A percentile compares a stretch with the other conserved stretches of the same genome.
These are phyloP conservation scores for Aureobasidium namibiae DNA, from an alignment of 2,329 filamentous ascomycete species.

Conservation along the genomic window DNA sequence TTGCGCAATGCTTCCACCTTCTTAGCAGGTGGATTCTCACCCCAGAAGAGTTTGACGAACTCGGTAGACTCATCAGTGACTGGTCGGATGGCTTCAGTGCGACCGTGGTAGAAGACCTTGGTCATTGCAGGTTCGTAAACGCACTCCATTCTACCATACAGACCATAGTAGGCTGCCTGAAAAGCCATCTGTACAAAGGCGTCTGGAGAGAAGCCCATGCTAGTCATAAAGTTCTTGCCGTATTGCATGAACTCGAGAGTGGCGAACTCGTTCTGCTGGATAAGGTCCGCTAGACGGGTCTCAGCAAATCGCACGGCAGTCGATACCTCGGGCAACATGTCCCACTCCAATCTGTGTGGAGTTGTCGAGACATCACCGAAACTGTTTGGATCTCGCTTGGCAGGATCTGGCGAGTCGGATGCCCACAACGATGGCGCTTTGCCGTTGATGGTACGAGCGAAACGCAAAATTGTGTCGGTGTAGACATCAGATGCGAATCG, in stretches of 20 bases:
- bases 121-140: conserved; percentile 99
- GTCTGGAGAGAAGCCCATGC: conserved; percentile 92
- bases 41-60: conserved; percentile 93
- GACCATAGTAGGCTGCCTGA: conserved; percentile 93
- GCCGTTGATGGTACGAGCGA: conserved; percentile 90
- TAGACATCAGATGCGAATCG: conserved; percentile 95
- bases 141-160: conserved; percentile 89
- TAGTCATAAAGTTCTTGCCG: conserved; percentile 96
- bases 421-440: conserved; percentile 88
- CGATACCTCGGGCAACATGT: conserved; percentile 84
- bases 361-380: conserved; percentile 92
- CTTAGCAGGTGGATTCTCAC: conserved; percentile 68
- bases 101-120: conserved; percentile 84
- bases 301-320: conserved; percentile 93
- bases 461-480: conserved; percentile 93
- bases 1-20: conserved; percentile 81
- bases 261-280: conserved; percentile 93
- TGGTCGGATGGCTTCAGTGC: conserved; percentile 85
- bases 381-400: conserved; percentile 81
- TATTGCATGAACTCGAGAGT: conserved; percentile 83
- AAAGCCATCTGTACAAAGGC: conserved; percentile 99
- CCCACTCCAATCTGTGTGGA: conserved; percentile 95
- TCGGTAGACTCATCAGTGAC: conserved; percentile 77
- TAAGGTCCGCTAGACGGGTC: conserved; percentile 84
- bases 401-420: conserved; percentile 80